phyloP scores from a whole-genome alignment of 495 filamentous ascomycete species.

The Penicillium silybi region DNA sequence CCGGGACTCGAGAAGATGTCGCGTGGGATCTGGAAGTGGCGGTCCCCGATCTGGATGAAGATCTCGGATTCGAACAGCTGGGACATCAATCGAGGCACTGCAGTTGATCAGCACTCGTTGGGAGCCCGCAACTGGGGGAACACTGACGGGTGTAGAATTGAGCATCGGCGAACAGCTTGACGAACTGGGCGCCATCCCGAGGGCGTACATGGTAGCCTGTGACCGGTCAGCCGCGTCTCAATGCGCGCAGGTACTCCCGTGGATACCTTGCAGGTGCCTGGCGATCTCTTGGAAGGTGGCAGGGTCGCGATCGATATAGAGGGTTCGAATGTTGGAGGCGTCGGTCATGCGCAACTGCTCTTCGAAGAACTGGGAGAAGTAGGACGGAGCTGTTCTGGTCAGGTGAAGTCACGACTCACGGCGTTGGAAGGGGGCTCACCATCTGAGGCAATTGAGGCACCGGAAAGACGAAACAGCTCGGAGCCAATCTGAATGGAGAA shows the following conservation, averaged over 20 bases:
- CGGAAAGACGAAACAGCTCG: slow-evolving; percentile 86
- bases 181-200: slow-evolving; percentile 79
- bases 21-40: slow-evolving; percentile 82
- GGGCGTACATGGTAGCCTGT: slow-evolving; percentile 80
- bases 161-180: slow-evolving; percentile 89
- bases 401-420: not conserved
- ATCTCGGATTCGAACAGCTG: slow-evolving; percentile 94
- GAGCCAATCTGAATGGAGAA: slow-evolving; percentile 95
- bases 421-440: slow-evolving; percentile 45
- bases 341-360: slow-evolving; percentile 69
- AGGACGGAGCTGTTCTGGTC: slow-evolving; percentile 73
- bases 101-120: slow-evolving; percentile 13
- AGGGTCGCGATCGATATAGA: slow-evolving; percentile 96
- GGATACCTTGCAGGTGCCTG: slow-evolving; percentile 76
- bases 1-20: slow-evolving; percentile 82
- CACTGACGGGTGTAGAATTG: slow-evolving; percentile 84
- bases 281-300: slow-evolving; percentile 85
- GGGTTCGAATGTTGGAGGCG: slow-evolving; percentile 57
- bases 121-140: not conserved
- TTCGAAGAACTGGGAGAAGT: slow-evolving; percentile 93
- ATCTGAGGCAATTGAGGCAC: slow-evolving; percentile 93
- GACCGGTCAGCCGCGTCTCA: slow-evolving; percentile 2
- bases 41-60: slow-evolving; percentile 82
- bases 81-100: slow-evolving; percentile 82
- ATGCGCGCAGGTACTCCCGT: not conserved